These are phyloP conservation scores for Chrysosporium keratinophilum DNA, from an alignment of 2,329 filamentous ascomycete species.

Conservation along the genomic window DNA sequence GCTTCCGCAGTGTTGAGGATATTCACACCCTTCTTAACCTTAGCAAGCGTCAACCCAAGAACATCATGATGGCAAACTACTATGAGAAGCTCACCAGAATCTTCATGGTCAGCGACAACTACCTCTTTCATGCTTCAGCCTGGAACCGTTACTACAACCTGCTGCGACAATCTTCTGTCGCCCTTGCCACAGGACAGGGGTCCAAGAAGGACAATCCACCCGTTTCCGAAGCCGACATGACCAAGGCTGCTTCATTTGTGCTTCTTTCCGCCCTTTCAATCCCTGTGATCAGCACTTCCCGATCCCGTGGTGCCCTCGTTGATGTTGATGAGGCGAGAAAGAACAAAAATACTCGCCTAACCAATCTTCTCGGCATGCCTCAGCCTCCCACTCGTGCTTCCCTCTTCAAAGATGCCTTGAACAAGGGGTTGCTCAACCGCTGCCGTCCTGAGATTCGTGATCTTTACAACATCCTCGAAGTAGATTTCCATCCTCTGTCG, in stretches of 20 bases:
- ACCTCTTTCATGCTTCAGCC: conserved; percentile 95
- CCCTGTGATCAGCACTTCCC: conserved; percentile 95
- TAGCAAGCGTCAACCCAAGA: conserved; percentile 96
- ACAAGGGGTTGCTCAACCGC: conserved; percentile 87
- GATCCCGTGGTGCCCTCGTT: conserved; percentile 88
- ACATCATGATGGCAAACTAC: conserved; percentile 99
- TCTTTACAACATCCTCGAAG: conserved; percentile 96
- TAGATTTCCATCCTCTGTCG: conserved; percentile 96
- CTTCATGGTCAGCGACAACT: conserved; percentile 98
- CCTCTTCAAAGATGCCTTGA: conserved; percentile 90
- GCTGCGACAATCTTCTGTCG: conserved; percentile 75
- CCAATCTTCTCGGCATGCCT: conserved; percentile 88
- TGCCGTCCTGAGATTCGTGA: conserved; percentile 90
- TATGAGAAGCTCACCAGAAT: conserved; percentile 98
- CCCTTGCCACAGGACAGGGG: conserved; percentile 74
- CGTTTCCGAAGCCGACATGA: conserved; percentile 78
- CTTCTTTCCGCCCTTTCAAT: conserved; percentile 93
- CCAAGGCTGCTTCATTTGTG: conserved; percentile 91
- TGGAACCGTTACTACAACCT: conserved; percentile 98
- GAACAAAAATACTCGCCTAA: conserved; percentile 97
- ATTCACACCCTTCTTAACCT: conserved; percentile 95
- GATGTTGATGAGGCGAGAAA: conserved; percentile 95
- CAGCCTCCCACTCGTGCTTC: conserved; percentile 77
- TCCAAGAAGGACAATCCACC: conserved; percentile 92
- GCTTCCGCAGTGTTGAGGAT: conserved; percentile 97